Conservation (phyloP, 1,284 basidiomycete genomes). For the Moesziomyces sp. region DNA sequence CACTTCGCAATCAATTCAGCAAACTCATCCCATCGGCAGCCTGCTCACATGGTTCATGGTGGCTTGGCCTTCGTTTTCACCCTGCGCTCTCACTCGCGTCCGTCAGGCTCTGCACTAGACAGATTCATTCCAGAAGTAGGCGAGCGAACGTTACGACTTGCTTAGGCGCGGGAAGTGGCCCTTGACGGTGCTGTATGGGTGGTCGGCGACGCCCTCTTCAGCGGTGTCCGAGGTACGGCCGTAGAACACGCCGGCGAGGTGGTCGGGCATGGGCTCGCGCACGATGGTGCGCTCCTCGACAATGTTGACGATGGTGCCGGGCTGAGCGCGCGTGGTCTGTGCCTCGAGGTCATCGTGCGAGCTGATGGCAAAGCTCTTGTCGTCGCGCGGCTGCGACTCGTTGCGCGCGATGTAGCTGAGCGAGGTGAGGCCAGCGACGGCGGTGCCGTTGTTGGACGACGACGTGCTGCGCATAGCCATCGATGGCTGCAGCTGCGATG, state of each 20-base stretch:
- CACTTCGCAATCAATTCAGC: too few relatives aligned
- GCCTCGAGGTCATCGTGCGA: constrained; percentile 33
- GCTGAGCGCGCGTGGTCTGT: background rate
- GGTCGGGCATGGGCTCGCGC: constrained; percentile 40
- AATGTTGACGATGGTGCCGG: constrained; percentile 15
- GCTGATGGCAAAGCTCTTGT: constrained; percentile 25
- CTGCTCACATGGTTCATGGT: too few relatives aligned
- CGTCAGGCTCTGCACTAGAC: too few relatives aligned
- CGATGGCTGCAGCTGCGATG: constrained; percentile 12
- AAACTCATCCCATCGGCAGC: too few relatives aligned
- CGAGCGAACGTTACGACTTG: constrained; percentile 15
- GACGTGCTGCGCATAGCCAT: constrained; percentile 7
- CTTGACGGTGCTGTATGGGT: constrained; percentile 8
- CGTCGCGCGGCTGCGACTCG: constrained; percentile 12
- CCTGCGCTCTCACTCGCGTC: background rate
- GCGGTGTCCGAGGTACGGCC: background rate
- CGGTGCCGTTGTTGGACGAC: constrained; percentile 4
- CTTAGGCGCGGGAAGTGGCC: constrained; percentile 27
- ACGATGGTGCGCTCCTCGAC: constrained; percentile 26
- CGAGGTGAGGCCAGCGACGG: constrained; percentile 4
- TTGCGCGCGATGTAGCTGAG: constrained; percentile 20
- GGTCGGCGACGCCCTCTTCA: background rate
- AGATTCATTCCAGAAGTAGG: too few relatives aligned
- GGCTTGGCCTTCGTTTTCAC: background rate
- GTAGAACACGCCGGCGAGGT: constrained; percentile 17